Base-by-base conservation (phyloP, 2,329 filamentous ascomycete genomes). In the Podosphaera xanthii region DNA sequence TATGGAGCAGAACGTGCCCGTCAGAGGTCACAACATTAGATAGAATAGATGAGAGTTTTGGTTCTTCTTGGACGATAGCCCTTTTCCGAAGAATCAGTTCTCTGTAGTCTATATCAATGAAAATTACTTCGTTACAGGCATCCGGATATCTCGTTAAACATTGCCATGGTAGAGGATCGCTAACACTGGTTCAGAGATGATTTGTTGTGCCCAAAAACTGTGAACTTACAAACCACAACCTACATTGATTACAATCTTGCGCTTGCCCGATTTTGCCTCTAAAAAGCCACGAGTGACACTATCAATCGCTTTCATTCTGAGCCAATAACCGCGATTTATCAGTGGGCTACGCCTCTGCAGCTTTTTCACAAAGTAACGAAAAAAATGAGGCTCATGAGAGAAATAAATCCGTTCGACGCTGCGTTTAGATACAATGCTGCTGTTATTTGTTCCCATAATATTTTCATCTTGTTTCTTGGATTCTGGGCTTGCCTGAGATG, bases 401-500 rank as follows among this genome's bases (percentile, higher is more conserved):
- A 86, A 84, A 70, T 96, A 96, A 12, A 94, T 74, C 65, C 83
- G 83, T 68, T 95, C 89, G n/a, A 96, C 90, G 66, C 88, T 92
- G 64, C 89, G 77, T 70, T 96, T 96, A 12, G 89, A 95, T 14
- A 90, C 84, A 64, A 95, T 95, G 67, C 87, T 94, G 71, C 86
- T 91, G 69, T 83, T 90, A 69, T 95, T 95, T 60, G 89, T 96
- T 80, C 64, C 65, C 64, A 68, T 67, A 33, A 69, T 67, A n/a
- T 64, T 66, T 55, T 79, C 75, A 70, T 82, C 78, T 61, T 71
- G 69, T 64, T 31, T 49, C 31, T 44, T 53, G 35, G 34, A 44
- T 40, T 31, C 57, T n/a, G 36, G 38, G 40, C 35, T 46, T 33
- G 14, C 4, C 2, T 12, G 1, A 34, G 10, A 14, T 6, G 10